A percentile compares a stretch with the other conserved stretches of the same genome.
These are phyloP conservation scores for Talaromyces liani DNA, from an alignment of 495 filamentous ascomycete species.

Conservation along the genomic window DNA sequence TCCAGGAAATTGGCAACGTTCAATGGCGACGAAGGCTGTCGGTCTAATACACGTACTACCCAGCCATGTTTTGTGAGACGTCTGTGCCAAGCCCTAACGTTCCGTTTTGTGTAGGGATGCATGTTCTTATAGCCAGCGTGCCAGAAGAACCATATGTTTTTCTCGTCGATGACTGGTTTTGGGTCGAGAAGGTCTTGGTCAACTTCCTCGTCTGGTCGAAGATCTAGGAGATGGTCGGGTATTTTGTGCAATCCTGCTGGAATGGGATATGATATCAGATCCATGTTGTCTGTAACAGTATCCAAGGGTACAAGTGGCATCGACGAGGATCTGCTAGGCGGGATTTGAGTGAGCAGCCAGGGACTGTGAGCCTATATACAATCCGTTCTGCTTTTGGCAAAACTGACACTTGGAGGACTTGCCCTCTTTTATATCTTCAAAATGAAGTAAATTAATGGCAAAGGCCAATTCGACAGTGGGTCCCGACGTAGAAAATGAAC, in stretches of 20 bases:
- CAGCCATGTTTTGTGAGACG: constrained; percentile 44
- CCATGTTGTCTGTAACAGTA: background rate
- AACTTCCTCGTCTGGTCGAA: constrained; percentile 37
- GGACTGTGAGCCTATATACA: background rate
- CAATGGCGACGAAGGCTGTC: constrained; percentile 27
- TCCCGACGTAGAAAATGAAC: background rate
- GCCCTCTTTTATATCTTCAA: background rate
- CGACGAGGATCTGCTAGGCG: background rate
- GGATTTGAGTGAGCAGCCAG: background rate
- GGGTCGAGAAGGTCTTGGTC: constrained; percentile 37
- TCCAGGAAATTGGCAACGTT: constrained; percentile 44
- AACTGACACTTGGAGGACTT: background rate
- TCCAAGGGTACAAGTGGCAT: background rate
- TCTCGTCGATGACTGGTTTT: constrained; percentile 29
- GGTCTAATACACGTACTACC: constrained; percentile 45
- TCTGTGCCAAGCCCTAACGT: constrained; percentile 48
- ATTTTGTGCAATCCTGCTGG: constrained; percentile 13
- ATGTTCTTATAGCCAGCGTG: constrained; percentile 37
- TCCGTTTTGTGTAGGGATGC: constrained; percentile 46
- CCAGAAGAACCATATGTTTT: constrained; percentile 55
- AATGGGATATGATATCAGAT: constrained; percentile 8
- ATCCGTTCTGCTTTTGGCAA: background rate
- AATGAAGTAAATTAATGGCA: no score
- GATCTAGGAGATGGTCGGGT: constrained; percentile 20
- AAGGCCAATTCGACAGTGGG: no score